phyloP scores from a whole-genome alignment of 768 basidiomycete genomes.

The Termitomyces sp. region DNA sequence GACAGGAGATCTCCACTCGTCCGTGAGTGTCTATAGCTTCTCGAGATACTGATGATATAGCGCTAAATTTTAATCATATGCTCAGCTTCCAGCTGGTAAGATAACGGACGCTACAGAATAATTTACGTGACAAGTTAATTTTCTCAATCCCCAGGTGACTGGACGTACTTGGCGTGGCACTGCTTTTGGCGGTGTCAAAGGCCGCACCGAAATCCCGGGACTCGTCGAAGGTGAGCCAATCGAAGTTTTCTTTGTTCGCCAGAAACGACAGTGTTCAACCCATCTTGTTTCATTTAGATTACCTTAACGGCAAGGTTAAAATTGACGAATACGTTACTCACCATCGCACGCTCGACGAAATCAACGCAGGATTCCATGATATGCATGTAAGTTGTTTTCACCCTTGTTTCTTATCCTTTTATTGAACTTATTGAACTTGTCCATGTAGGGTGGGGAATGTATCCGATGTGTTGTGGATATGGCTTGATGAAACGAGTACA shows the following conservation, averaged over 20 bases:
- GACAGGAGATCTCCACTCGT: conserved; percentile 89
- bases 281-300: conserved; percentile 48
- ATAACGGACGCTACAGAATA: background rate
- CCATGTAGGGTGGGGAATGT: conserved; percentile 70
- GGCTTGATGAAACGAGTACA: conserved; percentile 34
- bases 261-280: background rate
- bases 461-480: conserved; percentile 96
- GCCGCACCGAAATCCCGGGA: conserved; percentile 91
- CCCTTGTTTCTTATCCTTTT: background rate
- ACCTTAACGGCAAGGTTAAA: conserved; percentile 76
- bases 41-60: too few relatives aligned
- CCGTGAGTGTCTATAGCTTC: conserved; percentile 49
- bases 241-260: background rate
- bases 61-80: background rate
- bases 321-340: conserved; percentile 98
- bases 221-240: conserved; percentile 74
- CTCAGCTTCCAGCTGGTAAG: conserved; percentile 52
- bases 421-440: conserved; percentile 8
- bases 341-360: conserved; percentile 64
- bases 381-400: conserved; percentile 78
- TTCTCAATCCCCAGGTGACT: conserved; percentile 53
- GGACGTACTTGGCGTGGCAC: conserved; percentile 92
- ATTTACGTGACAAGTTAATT: background rate
- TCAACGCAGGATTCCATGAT: conserved; percentile 87
- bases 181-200: conserved; percentile 98